These are phyloP conservation scores for Candida anutae DNA, from an alignment of 1,139 yeast species.

Conservation along the genomic window DNA sequence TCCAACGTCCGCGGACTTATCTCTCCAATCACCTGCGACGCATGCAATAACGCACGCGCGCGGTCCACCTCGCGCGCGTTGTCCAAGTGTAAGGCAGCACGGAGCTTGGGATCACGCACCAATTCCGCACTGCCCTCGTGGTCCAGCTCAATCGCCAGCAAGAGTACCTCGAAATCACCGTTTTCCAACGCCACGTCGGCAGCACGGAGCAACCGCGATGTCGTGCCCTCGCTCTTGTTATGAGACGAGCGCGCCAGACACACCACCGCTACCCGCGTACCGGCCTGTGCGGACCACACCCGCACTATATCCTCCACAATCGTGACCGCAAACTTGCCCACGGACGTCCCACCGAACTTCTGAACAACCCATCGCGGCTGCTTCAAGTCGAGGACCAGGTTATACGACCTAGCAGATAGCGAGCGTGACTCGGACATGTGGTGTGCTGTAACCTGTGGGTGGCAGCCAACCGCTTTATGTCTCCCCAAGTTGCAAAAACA, in stretches of 20 bases:
- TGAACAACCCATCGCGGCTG: conserved; percentile 73
- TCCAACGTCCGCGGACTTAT: conserved; percentile 84
- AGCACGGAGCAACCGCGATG: conserved; percentile 71
- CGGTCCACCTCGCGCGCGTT: conserved; percentile 59
- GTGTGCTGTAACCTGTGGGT: too few species aligned
- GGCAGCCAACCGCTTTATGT: too few species aligned
- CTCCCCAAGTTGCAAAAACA: too few species aligned
- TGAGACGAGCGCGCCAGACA: conserved; percentile 92
- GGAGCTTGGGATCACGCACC: conserved; percentile 4
- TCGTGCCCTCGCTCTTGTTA: conserved; percentile 91
- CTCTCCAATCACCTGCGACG: conserved; percentile 88
- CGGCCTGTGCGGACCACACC: conserved; percentile 38
- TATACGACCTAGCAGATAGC: conserved; percentile 21
- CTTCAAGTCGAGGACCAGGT: conserved; percentile 35
- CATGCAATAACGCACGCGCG: conserved; percentile 66
- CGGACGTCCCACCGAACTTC: conserved; percentile 97
- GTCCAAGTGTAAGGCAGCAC: conserved; percentile 47
- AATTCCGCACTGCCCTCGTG: conserved; percentile 68
- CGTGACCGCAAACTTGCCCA: conserved; percentile 83
- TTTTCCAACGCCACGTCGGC: conserved; percentile 67
- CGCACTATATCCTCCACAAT: conserved; percentile 81
- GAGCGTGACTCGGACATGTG: conserved; percentile 1
- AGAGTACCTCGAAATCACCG: conserved; percentile 43
- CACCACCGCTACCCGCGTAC: conserved; percentile 82
- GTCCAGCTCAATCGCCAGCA: conserved; percentile 64